Evolutionary conservation across 129 eudicot genomes (phyloP), one percentile per base, ranked within the genome.

Genomic region (Ambrosia trifida): DNA sequence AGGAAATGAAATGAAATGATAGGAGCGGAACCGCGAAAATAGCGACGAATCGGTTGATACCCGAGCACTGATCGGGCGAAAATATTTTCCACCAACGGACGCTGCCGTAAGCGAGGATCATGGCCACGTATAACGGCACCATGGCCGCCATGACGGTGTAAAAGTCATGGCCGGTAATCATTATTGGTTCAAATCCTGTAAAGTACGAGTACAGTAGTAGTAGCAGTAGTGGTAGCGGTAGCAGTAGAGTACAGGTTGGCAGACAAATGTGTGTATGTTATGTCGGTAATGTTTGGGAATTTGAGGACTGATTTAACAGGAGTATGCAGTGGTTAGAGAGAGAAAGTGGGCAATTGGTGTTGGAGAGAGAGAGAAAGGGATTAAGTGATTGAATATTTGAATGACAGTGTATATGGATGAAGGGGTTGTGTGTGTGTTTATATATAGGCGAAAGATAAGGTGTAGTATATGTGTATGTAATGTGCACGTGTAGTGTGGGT

Each of bases 11-110:
- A 54, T 91, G 96, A 67, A 91, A 91, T 24, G 96, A 91, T 1
- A 91, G 81, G 2, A 91, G 84, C 0, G 96, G 96, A 0, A 91
- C 98, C 4, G 96, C 98, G 66, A 91, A 91, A 4, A 91, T 72
- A 12, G 98, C 98, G 11, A 91, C 98, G 41, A 91, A 91, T 0
- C 96, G 78, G 66, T 91, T 91, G 78, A 91, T 91, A 52, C 96
- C 98, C 68, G 98, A 91, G 70, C 98, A 91, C 59, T 91, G 98
- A 51, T 91, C 96, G 1, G 98, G 94, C 1, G 96, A 75, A 59
- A 91, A 91, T 13, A 91, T 89, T 67, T 89, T 86, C 98, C 98
- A 91, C 98, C 98, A 91, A 13, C 95, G 87, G 70, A 91, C 98
- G 9, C 96, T 88, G 68, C 98, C 98, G 77, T 91, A 91, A 4